These are phyloP conservation scores for Termitomyces sp. DNA, from an alignment of 768 basidiomycete species.

Conservation along the genomic window DNA sequence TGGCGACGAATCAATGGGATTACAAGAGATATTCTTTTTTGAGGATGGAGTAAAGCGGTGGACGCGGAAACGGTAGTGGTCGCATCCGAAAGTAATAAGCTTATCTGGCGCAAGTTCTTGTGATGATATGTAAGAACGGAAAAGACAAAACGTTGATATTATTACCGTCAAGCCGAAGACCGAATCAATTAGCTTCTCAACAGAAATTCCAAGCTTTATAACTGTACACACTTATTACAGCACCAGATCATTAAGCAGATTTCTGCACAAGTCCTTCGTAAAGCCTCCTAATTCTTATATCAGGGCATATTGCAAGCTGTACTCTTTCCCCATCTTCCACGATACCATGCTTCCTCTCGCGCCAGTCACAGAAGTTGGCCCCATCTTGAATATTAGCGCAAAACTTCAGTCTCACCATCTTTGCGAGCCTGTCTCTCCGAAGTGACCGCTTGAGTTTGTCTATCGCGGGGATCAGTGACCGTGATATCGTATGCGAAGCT, in stretches of 20 bases:
- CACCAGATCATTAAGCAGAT: not conserved
- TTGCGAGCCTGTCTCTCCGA: slow-evolving; percentile 56
- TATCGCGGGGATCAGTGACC: slow-evolving; percentile 57
- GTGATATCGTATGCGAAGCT: slow-evolving; percentile 49
- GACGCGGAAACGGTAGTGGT: not conserved
- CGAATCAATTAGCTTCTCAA: not conserved
- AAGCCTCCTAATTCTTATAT: slow-evolving; percentile 52
- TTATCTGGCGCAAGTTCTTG: not conserved
- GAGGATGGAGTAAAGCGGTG: not conserved
- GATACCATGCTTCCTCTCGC: slow-evolving; percentile 43
- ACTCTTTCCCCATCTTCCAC: slow-evolving; percentile 61
- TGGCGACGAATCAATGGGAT: not conserved
- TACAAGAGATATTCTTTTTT: not conserved
- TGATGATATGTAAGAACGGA: not conserved
- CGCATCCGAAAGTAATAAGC: not conserved
- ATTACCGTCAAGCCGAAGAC: not conserved
- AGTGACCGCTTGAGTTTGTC: slow-evolving; percentile 69
- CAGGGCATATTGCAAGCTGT: slow-evolving; percentile 63
- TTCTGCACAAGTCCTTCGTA: slow-evolving; percentile 40
- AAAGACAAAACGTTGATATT: not conserved
- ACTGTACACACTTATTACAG: not conserved
- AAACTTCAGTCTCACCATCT: slow-evolving; percentile 43
- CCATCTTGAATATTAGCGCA: slow-evolving; percentile 21
- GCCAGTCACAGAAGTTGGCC: slow-evolving; percentile 44
- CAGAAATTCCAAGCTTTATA: not conserved